Evolutionary conservation across 345 rosid genomes (phyloP).

Genomic region (Citrus glauca): DNA sequence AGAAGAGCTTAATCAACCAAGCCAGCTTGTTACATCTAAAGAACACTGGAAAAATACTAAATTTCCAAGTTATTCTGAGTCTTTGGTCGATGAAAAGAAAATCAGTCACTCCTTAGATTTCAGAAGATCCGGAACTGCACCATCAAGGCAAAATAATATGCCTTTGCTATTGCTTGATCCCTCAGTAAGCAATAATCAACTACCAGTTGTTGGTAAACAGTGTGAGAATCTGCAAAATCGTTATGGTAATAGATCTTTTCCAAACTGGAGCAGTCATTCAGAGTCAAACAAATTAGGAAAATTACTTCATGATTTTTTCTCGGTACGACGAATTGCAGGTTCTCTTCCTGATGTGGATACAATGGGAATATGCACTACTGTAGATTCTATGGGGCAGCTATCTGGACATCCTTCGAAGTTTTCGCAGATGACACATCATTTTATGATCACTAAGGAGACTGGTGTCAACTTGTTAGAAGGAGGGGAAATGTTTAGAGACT

Average conservation of each 20-base stretch:
- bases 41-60: conserved; percentile 16
- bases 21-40: conserved; percentile 18
- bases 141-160: conserved; percentile 3
- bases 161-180: conserved; percentile 20
- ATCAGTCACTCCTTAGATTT: conserved; percentile 23
- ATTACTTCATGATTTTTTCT: conserved; percentile 16
- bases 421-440: conserved; percentile 35
- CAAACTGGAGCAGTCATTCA: conserved; percentile 16
- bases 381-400: conserved; percentile 39
- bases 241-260: conserved; percentile 17
- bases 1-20: conserved; percentile 21
- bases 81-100: conserved; percentile 41
- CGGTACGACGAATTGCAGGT: conserved; percentile 21
- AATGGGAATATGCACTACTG: conserved; percentile 44
- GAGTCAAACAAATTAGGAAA: conserved; percentile 14
- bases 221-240: conserved; percentile 14
- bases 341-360: conserved; percentile 33
- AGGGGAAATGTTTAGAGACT: conserved; percentile 34
- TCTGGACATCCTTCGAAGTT: conserved; percentile 24
- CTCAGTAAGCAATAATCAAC: conserved; percentile 18
- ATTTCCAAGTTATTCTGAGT: conserved; percentile 22
- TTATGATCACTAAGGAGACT: conserved; percentile 35
- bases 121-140: conserved; percentile 15
- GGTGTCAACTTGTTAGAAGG: conserved; percentile 35
- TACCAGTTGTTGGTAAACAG: conserved; percentile 16